Evolutionary conservation across 768 basidiomycete genomes (phyloP).

Genomic region (Tylopilus plumbeoviolaceoides): DNA sequence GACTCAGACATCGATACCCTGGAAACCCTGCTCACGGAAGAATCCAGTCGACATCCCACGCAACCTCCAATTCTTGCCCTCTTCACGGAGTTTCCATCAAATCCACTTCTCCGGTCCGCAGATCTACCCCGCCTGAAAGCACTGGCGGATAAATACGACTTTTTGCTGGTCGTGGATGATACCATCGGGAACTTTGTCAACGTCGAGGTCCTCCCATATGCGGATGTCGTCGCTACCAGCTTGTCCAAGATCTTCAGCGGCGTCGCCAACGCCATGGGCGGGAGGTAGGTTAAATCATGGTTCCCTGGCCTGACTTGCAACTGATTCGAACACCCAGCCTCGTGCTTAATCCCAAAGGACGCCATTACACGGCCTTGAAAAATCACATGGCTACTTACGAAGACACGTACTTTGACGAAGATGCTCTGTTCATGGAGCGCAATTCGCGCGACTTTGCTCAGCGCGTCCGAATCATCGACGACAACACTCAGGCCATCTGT

Average conservation of each 20-base stretch:
- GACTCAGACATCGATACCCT: slow-evolving; percentile 73
- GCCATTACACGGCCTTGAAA: slow-evolving; percentile 67
- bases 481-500: slow-evolving; percentile 79
- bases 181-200: slow-evolving; percentile 94
- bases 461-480: slow-evolving; percentile 74
- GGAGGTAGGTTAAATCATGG: slow-evolving; percentile 58
- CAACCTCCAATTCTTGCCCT: slow-evolving; percentile 70
- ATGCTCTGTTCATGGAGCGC: slow-evolving; percentile 95
- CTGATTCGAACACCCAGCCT: slow-evolving; percentile 46
- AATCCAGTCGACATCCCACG: slow-evolving; percentile 33
- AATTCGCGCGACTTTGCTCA: slow-evolving; percentile 90
- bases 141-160: slow-evolving; percentile 85
- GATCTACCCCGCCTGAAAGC: slow-evolving; percentile 69
- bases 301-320: background rate
- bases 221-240: slow-evolving; percentile 89
- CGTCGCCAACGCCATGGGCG: slow-evolving; percentile 94
- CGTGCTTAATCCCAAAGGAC: slow-evolving; percentile 77
- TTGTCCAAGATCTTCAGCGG: slow-evolving; percentile 95
- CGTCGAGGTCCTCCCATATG: slow-evolving; percentile 81
- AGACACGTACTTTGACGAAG: slow-evolving; percentile 85
- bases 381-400: slow-evolving; percentile 61
- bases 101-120: slow-evolving; percentile 86
- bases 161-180: slow-evolving; percentile 88
- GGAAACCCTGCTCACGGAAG: slow-evolving; percentile 54
- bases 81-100: slow-evolving; percentile 94